Conservation (phyloP, 2,329 filamentous ascomycete genomes). For the Arthroderma sp. region DNA sequence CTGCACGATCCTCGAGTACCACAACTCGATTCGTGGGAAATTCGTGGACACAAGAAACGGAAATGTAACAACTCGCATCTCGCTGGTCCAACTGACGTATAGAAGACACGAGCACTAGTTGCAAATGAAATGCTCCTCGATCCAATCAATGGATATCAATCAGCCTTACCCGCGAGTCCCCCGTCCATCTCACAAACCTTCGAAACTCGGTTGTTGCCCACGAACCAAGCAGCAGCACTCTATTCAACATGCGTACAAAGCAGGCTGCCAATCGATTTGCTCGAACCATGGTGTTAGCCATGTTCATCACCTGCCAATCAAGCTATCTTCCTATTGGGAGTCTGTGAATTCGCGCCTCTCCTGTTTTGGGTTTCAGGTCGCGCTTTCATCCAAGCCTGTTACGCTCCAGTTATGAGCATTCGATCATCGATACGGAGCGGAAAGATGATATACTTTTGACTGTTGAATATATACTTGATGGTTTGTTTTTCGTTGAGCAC, state of each 20-base stretch:
- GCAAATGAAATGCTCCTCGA: background rate
- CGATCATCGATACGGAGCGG: background rate
- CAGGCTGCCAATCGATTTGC: background rate
- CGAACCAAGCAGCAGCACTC: background rate
- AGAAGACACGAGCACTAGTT: background rate
- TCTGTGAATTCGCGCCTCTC: background rate
- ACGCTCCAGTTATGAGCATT: background rate
- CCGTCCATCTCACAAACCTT: background rate
- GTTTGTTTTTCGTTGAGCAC: background rate
- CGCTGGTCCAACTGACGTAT: background rate
- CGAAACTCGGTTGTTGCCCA: background rate
- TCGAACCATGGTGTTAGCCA: background rate
- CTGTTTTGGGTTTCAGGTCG: background rate
- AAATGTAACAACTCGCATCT: background rate
- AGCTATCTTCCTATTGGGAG: background rate
- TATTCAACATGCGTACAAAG: background rate
- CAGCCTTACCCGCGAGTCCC: slow-evolving; percentile 6
- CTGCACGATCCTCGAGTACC: background rate
- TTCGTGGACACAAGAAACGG: background rate
- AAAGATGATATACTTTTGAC: background rate
- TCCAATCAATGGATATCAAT: background rate
- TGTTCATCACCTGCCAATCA: background rate
- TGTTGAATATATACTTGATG: background rate
- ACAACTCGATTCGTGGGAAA: background rate
- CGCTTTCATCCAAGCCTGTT: background rate